A percentile compares a stretch with the other conserved stretches of the same genome.
Evolutionary conservation across 345 rosid genomes (phyloP).

Genomic region (Camelina laxa): DNA sequence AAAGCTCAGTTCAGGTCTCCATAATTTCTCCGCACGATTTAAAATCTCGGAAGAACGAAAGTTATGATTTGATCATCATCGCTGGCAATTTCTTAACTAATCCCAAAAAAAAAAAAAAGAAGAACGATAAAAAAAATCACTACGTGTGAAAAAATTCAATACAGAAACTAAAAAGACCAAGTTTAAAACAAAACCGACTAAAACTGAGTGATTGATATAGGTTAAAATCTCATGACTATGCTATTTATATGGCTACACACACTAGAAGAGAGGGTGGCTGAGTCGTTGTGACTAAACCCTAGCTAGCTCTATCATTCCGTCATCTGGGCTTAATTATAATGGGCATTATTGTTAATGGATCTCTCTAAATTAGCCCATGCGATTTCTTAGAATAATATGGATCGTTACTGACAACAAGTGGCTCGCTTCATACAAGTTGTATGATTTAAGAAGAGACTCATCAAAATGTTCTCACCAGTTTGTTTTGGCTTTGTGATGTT

Average conservation of each 20-base stretch:
- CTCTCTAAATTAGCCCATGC: not conserved
- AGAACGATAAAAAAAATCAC: not conserved
- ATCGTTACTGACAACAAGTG: no score
- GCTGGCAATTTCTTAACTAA: slow-evolving; percentile 20
- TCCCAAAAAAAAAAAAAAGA: not conserved
- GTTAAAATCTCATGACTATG: not conserved
- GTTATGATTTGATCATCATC: slow-evolving; percentile 47
- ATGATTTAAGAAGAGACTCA: no score
- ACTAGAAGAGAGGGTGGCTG: slow-evolving; percentile 8
- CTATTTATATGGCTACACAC: slow-evolving; percentile 8
- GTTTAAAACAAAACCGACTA: not conserved
- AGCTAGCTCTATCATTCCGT: slow-evolving; percentile 15
- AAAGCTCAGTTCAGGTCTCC: slow-evolving; percentile 46
- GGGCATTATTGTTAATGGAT: not conserved
- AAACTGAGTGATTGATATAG: not conserved
- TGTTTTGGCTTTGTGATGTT: no score
- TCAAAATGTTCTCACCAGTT: no score
- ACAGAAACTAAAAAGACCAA: not conserved
- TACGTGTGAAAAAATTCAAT: not conserved
- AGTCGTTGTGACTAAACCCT: slow-evolving; percentile 28
- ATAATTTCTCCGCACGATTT: slow-evolving; percentile 34
- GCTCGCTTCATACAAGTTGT: no score
- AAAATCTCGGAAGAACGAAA: slow-evolving; percentile 45
- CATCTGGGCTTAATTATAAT: not conserved
- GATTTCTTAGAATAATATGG: no score